These are phyloP conservation scores for Tetrapisispora phaffii DNA, from an alignment of 805 yeast species.

Conservation along the genomic window DNA sequence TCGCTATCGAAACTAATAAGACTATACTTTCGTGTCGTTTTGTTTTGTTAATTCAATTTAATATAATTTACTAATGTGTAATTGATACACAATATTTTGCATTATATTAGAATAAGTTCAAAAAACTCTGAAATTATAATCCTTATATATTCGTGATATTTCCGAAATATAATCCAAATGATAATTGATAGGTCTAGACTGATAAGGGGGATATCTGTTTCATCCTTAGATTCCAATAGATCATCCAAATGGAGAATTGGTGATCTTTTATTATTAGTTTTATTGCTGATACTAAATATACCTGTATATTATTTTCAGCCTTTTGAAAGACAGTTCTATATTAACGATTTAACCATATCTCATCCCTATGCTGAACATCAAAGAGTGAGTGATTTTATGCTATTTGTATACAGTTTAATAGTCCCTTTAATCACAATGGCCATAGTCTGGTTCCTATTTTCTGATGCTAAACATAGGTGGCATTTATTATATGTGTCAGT, in stretches of 20 bases:
- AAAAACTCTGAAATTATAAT: too few relatives aligned
- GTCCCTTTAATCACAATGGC: conserved; percentile 40
- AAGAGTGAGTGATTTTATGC: conserved; percentile 48
- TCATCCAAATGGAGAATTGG: conserved; percentile 32
- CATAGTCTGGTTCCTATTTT: conserved; percentile 24
- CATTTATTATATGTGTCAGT: conserved; percentile 55
- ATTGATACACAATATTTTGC: too few relatives aligned
- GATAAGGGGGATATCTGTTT: not conserved
- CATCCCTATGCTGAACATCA: conserved; percentile 76
- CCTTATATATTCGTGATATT: too few relatives aligned
- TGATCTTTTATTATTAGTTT: conserved; percentile 28
- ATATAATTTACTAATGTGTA: too few relatives aligned
- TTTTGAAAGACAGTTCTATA: conserved; percentile 65
- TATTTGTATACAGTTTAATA: conserved; percentile 45
- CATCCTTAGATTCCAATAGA: not conserved
- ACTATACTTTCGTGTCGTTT: too few relatives aligned
- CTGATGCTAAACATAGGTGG: conserved; percentile 41
- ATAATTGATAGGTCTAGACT: not conserved
- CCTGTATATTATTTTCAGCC: conserved; percentile 39
- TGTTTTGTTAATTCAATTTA: too few relatives aligned
- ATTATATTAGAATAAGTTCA: too few relatives aligned
- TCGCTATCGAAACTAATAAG: too few relatives aligned
- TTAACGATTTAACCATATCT: conserved; percentile 66
- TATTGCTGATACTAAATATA: conserved; percentile 26
- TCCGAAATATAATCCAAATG: not conserved